Conservation (phyloP, 1,139 yeast species). For the Geotrichum reessii region DNA sequence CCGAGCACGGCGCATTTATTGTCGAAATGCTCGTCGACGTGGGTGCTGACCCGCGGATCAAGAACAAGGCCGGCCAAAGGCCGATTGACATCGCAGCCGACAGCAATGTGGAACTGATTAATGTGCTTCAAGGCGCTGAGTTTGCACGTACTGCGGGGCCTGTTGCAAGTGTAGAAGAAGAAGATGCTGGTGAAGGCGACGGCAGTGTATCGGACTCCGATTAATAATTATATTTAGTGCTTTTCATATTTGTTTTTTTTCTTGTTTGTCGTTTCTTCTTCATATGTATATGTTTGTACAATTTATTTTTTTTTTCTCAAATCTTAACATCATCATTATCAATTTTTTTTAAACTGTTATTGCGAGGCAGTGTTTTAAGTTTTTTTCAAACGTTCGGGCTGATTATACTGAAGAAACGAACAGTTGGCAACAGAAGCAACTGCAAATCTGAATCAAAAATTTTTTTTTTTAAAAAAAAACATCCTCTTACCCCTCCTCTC, state of each 20-base stretch:
- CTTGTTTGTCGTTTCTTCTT: neutral
- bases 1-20: slow-evolving; percentile 78
- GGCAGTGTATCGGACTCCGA: slow-evolving; percentile 21
- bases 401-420: neutral
- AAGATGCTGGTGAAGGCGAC: slow-evolving; percentile 23
- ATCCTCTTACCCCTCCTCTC: too few relatives aligned
- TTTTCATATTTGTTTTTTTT: neutral
- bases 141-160: slow-evolving; percentile 47
- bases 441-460: neutral
- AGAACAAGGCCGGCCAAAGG: slow-evolving; percentile 56
- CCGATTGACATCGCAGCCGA: slow-evolving; percentile 66
- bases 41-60: slow-evolving; percentile 73
- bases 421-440: neutral
- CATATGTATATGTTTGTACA: neutral
- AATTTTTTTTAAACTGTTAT: slow-evolving; percentile 3
- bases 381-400: too few relatives aligned
- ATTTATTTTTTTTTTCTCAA: neutral
- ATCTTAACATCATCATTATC: slow-evolving; percentile 5
- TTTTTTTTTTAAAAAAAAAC: neutral
- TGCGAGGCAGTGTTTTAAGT: neutral
- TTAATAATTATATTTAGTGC: neutral
- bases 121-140: slow-evolving; percentile 75
- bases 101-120: slow-evolving; percentile 49
- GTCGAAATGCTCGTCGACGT: slow-evolving; percentile 80
- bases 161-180: slow-evolving; percentile 17